Evolutionary conservation across 371 early-diverging fungal species (phyloP).

Genomic region (Batkoa obscura): DNA sequence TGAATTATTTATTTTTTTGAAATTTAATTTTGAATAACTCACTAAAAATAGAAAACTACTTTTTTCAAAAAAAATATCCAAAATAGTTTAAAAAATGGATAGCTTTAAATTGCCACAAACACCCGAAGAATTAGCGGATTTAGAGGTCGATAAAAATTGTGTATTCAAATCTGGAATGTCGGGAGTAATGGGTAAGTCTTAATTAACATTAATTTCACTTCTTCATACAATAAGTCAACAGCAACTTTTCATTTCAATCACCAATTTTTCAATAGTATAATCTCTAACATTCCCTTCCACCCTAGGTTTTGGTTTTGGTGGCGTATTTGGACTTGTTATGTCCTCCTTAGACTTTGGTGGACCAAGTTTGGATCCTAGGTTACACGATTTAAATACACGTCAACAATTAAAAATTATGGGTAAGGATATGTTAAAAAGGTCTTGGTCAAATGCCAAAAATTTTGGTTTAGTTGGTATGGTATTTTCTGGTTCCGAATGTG

Average conservation of each 20-base stretch:
- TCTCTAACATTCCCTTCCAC: neutral
- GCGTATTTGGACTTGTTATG: slow-evolving; percentile 84
- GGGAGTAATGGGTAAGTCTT: slow-evolving; percentile 7
- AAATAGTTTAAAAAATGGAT: neutral
- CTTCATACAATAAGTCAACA: too few species aligned
- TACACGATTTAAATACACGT: slow-evolving; percentile 42
- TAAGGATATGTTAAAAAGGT: slow-evolving; percentile 72
- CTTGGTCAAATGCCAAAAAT: slow-evolving; percentile 72
- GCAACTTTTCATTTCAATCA: too few species aligned
- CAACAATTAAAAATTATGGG: slow-evolving; percentile 63
- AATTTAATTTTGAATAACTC: too few species aligned
- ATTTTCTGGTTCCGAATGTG: slow-evolving; percentile 81
- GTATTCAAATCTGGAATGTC: slow-evolving; percentile 7
- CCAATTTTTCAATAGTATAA: neutral
- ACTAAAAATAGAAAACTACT: too few species aligned
- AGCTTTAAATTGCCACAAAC: slow-evolving; percentile 2
- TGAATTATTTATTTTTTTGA: too few species aligned
- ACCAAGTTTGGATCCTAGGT: slow-evolving; percentile 24
- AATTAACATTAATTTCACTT: neutral
- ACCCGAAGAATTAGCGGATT: neutral
- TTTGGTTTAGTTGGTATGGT: slow-evolving; percentile 85
- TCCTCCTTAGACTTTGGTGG: slow-evolving; percentile 62
- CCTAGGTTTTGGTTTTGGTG: slow-evolving; percentile 78
- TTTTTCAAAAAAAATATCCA: too few species aligned
- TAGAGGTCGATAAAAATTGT: slow-evolving; percentile 6